Conservation (phyloP, 371 early-diverging fungal species). For the Phascolomyces articulosus region DNA sequence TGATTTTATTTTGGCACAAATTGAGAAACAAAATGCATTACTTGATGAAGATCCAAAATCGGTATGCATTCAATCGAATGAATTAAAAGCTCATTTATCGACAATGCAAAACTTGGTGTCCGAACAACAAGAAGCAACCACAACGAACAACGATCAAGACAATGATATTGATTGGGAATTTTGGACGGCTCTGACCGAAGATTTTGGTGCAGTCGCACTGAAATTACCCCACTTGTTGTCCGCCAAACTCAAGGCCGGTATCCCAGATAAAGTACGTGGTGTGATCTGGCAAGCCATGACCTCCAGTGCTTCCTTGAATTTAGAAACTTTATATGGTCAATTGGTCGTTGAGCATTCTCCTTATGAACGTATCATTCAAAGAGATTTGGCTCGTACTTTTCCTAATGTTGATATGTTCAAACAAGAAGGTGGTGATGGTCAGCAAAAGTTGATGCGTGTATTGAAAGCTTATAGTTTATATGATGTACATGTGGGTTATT, state of each 20-base stretch:
- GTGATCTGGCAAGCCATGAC: constrained; percentile 93
- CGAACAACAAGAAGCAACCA: neutral
- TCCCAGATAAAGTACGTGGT: constrained; percentile 88
- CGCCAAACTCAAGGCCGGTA: constrained; percentile 78
- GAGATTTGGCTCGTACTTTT: constrained; percentile 93
- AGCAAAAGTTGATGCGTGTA: constrained; percentile 79
- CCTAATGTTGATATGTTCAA: constrained; percentile 87
- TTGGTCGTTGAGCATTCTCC: constrained; percentile 78
- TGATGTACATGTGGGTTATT: constrained; percentile 93
- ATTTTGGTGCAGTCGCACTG: constrained; percentile 70
- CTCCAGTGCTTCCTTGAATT: constrained; percentile 70
- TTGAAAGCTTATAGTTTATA: constrained; percentile 91
- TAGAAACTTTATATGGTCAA: constrained; percentile 86
- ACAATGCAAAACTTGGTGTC: constrained; percentile 53
- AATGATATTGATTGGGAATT: constrained; percentile 87
- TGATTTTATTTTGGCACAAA: constrained; percentile 55
- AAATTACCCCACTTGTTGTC: constrained; percentile 66
- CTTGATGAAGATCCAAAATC: constrained; percentile 62
- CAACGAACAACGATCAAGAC: constrained; percentile 19
- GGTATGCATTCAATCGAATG: constrained; percentile 55
- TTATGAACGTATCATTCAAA: constrained; percentile 87
- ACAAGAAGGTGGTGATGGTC: constrained; percentile 84
- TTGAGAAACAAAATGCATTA: constrained; percentile 59
- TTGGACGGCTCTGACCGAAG: constrained; percentile 89
- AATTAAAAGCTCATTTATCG: constrained; percentile 53